Evolutionary conservation across 1,284 basidiomycete species (phyloP).

Genomic region (Pseudozyma hubeiensis): DNA sequence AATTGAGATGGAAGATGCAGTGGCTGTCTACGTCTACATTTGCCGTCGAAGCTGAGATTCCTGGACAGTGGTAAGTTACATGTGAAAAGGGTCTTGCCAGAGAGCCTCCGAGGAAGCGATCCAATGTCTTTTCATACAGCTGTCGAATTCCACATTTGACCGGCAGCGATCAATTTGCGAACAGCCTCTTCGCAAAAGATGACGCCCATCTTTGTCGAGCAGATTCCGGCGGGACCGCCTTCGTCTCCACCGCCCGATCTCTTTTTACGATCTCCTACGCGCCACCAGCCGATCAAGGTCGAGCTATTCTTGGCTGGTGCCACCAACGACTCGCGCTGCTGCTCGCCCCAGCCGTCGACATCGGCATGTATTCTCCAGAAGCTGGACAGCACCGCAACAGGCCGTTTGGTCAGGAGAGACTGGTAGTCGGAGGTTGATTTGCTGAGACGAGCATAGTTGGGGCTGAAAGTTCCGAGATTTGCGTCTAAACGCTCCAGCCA

Average conservation of each 20-base stretch:
- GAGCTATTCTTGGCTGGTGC: conserved; percentile 33
- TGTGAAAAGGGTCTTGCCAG: neutral
- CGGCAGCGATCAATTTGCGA: conserved; percentile 50
- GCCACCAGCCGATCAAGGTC: conserved; percentile 59
- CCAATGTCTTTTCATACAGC: neutral
- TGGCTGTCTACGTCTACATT: too few species aligned
- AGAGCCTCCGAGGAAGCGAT: neutral
- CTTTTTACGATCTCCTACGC: conserved; percentile 38
- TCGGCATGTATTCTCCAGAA: conserved; percentile 58
- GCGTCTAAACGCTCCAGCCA: conserved; percentile 53
- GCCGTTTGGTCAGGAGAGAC: conserved; percentile 29
- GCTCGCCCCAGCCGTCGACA: conserved; percentile 48
- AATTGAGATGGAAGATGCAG: too few species aligned
- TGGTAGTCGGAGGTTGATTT: conserved; percentile 18
- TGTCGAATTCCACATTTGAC: conserved; percentile 40
- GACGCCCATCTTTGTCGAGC: conserved; percentile 47
- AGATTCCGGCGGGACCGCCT: conserved; percentile 51
- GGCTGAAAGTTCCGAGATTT: conserved; percentile 36
- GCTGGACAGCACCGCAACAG: conserved; percentile 51
- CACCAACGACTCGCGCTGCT: conserved; percentile 39
- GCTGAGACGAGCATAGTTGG: conserved; percentile 36
- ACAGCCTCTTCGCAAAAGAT: conserved; percentile 58
- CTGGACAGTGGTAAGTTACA: too few species aligned
- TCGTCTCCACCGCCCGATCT: conserved; percentile 46
- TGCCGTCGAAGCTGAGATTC: too few species aligned